These are phyloP conservation scores for Coniosporium apollinis DNA, from an alignment of 495 filamentous ascomycete genomes.

Conservation along the genomic window DNA sequence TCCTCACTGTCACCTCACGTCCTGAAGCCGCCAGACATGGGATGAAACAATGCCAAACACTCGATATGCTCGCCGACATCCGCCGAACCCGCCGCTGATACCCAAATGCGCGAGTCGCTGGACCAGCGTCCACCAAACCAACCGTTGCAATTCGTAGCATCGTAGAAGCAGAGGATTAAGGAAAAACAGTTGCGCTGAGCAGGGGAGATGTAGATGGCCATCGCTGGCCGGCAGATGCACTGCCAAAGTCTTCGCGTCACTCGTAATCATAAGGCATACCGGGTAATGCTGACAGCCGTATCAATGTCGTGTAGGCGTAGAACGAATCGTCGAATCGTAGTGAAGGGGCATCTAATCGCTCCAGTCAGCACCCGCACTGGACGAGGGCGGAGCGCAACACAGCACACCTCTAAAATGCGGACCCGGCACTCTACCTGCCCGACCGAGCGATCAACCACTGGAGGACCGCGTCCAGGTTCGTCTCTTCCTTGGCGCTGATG, in stretches of 20 bases:
- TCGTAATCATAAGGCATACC: conserved; percentile 17
- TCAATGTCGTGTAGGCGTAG: conserved; percentile 9
- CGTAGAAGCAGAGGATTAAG: too few relatives aligned
- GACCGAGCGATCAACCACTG: conserved; percentile 91
- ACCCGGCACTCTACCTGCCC: conserved; percentile 31
- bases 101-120: too few relatives aligned
- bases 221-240: conserved; percentile 19
- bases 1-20: too few relatives aligned
- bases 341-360: conserved; percentile 9
- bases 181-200: conserved; percentile 14
- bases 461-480: conserved; percentile 90
- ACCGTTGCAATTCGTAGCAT: too few relatives aligned
- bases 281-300: conserved; percentile 17
- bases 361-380: conserved; percentile 8
- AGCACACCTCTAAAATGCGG: too few relatives aligned
- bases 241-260: conserved; percentile 18
- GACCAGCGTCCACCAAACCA: too few relatives aligned
- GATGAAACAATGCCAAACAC: too few relatives aligned
- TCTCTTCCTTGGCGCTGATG: conserved; percentile 96
- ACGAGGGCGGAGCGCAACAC: too few relatives aligned
- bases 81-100: too few relatives aligned
- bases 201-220: conserved; percentile 17
- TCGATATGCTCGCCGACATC: too few relatives aligned
- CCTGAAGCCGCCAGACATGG: too few relatives aligned
- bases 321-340: too few relatives aligned